phyloP scores from a whole-genome alignment of 2,329 filamentous ascomycete genomes.

The Alternaria novae-zelandiae region DNA sequence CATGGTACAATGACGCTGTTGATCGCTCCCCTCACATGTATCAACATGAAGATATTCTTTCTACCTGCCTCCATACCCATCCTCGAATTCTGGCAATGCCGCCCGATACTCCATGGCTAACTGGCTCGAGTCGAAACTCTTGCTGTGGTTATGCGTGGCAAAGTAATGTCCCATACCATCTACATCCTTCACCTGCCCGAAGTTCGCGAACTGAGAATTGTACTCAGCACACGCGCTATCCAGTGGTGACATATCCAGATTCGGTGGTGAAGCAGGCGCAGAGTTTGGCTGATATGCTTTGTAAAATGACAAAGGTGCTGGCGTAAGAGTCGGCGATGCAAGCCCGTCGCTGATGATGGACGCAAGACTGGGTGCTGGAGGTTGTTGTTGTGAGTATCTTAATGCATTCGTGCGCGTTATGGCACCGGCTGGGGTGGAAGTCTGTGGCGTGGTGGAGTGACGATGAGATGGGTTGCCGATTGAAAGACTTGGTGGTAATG shows the following conservation, averaged over 20 bases:
- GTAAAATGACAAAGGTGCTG: slow-evolving; percentile 16
- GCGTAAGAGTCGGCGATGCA: slow-evolving; percentile 9
- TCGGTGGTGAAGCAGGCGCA: background rate
- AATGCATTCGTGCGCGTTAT: slow-evolving; percentile 9
- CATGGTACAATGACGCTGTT: background rate
- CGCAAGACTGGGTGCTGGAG: slow-evolving; percentile 10
- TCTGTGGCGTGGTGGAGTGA: background rate
- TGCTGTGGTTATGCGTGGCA: slow-evolving; percentile 18
- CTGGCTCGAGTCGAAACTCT: slow-evolving; percentile 19
- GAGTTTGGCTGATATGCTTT: slow-evolving; percentile 27
- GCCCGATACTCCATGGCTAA: slow-evolving; percentile 35
- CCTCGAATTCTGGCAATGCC: slow-evolving; percentile 26
- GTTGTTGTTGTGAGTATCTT: slow-evolving; percentile 18
- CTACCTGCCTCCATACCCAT: slow-evolving; percentile 20
- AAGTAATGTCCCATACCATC: slow-evolving; percentile 7
- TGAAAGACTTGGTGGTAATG: slow-evolving; percentile 30
- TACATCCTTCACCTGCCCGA: background rate
- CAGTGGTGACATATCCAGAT: background rate
- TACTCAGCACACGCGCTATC: background rate
- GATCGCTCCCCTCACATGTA: no score
- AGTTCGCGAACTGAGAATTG: background rate
- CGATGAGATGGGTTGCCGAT: slow-evolving; percentile 14
- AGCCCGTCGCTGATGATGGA: slow-evolving; percentile 1
- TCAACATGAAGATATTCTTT: no score
- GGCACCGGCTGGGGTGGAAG: background rate